A percentile compares a stretch with the other conserved stretches of the same genome.
These are phyloP conservation scores for Paramecium primaurelia DNA, from an alignment of 73 alveolate species.

Conservation along the genomic window DNA sequence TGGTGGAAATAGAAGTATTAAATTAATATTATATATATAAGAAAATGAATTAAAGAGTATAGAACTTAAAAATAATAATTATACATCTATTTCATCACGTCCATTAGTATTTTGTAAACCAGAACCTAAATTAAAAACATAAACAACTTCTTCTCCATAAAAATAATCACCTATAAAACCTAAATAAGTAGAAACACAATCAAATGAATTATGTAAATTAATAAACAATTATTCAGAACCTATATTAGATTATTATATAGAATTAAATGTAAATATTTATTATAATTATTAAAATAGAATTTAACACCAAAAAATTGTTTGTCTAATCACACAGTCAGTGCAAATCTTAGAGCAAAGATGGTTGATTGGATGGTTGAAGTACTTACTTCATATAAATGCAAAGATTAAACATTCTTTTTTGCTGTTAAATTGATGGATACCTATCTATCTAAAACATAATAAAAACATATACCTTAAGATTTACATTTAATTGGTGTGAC, in stretches of 20 bases:
- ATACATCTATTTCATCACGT: not conserved
- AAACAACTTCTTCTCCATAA: not conserved
- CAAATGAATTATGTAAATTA: not conserved
- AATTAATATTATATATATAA: not conserved
- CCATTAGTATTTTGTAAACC: not conserved
- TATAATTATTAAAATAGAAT: not conserved
- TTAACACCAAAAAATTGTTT: slow-evolving; percentile 19
- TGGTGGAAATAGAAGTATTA: not conserved
- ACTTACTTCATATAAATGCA: slow-evolving; percentile 71
- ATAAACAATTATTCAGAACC: not conserved
- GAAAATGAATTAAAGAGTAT: not conserved
- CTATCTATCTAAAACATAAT: not conserved
- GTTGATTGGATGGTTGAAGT: slow-evolving; percentile 98
- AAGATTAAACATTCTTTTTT: slow-evolving; percentile 79
- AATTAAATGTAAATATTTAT: not conserved
- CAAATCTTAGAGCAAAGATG: slow-evolving; percentile 86
- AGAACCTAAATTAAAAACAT: not conserved
- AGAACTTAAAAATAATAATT: slow-evolving; percentile 1
- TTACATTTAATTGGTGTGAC: slow-evolving; percentile 74
- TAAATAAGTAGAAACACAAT: not conserved
- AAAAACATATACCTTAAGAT: slow-evolving; percentile 59
- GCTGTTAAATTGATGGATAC: slow-evolving; percentile 86
- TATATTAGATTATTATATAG: not conserved
- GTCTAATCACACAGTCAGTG: slow-evolving; percentile 69
- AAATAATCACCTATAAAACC: not conserved